phyloP scores from a whole-genome alignment of 805 yeast species.

The Metschnikowia hibisci region DNA sequence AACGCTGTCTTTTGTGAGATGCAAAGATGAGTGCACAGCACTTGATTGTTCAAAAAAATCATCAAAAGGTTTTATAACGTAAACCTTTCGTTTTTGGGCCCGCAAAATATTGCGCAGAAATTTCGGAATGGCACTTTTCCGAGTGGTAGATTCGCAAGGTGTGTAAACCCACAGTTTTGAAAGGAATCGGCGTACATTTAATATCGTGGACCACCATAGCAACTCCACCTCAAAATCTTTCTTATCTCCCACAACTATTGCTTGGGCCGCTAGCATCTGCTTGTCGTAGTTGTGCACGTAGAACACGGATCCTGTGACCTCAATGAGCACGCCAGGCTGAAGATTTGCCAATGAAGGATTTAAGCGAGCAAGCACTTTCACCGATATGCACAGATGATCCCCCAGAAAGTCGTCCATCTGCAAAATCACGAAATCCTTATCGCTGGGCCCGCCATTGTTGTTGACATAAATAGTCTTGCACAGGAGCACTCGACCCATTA shows the following conservation, averaged over 20 bases:
- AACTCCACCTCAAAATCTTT: slow-evolving; percentile 25
- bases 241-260: slow-evolving; percentile 16
- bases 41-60: neutral
- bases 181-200: slow-evolving; percentile 21
- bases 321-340: slow-evolving; percentile 24
- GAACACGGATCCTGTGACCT: slow-evolving; percentile 21
- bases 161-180: slow-evolving; percentile 26
- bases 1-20: neutral
- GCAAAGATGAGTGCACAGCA: neutral
- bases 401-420: slow-evolving; percentile 37
- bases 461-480: slow-evolving; percentile 3
- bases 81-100: slow-evolving; percentile 76
- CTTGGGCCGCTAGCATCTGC: slow-evolving; percentile 8
- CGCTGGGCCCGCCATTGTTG: slow-evolving; percentile 2
- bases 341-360: slow-evolving; percentile 17
- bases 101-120: slow-evolving; percentile 83
- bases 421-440: slow-evolving; percentile 16
- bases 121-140: slow-evolving; percentile 11
- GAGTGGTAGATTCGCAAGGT: neutral
- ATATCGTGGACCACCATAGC: slow-evolving; percentile 25
- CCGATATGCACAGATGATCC: slow-evolving; percentile 24
- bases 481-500: slow-evolving; percentile 28
- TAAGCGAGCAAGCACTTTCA: slow-evolving; percentile 14
- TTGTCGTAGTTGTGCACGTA: slow-evolving; percentile 7
- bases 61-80: neutral